Conservation (phyloP, 2,329 filamentous ascomycete genomes). For the Penicillium decumbens region DNA sequence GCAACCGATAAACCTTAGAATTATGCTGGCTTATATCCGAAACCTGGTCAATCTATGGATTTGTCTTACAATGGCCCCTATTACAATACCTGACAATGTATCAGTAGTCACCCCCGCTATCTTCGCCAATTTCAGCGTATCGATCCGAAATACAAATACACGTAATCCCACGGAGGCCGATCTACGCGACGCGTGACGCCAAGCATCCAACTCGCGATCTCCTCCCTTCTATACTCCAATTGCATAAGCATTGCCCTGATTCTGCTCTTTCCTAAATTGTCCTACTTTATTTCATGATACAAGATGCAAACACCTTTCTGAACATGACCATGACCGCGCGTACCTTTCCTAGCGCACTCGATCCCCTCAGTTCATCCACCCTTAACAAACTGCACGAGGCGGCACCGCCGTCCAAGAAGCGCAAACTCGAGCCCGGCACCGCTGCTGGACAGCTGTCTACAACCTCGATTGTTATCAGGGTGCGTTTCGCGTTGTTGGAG, state of each 20-base stretch:
- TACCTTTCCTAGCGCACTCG: constrained; percentile 28
- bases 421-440: constrained; percentile 27
- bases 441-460: constrained; percentile 18
- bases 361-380: constrained; percentile 31
- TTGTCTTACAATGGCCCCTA: constrained; percentile 12
- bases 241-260: constrained; percentile 7
- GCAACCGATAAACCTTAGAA: not conserved
- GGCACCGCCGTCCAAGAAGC: constrained; percentile 30
- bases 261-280: not conserved
- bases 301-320: constrained; percentile 24
- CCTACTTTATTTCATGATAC: not conserved
- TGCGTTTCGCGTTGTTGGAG: constrained; percentile 15
- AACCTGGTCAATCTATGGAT: constrained; percentile 22
- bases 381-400: constrained; percentile 31
- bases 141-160: too few relatives aligned
- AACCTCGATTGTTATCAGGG: constrained; percentile 32
- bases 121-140: too few relatives aligned
- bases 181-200: constrained; percentile 23
- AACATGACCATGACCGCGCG: constrained; percentile 38
- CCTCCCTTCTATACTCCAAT: constrained; percentile 8
- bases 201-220: constrained; percentile 14
- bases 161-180: too few relatives aligned
- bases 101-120: too few relatives aligned
- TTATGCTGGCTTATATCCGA: not conserved
- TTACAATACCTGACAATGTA: too few relatives aligned